Evolutionary conservation across 2,329 filamentous ascomycete species (phyloP).

Genomic region (Fusarium gaditjirri): DNA sequence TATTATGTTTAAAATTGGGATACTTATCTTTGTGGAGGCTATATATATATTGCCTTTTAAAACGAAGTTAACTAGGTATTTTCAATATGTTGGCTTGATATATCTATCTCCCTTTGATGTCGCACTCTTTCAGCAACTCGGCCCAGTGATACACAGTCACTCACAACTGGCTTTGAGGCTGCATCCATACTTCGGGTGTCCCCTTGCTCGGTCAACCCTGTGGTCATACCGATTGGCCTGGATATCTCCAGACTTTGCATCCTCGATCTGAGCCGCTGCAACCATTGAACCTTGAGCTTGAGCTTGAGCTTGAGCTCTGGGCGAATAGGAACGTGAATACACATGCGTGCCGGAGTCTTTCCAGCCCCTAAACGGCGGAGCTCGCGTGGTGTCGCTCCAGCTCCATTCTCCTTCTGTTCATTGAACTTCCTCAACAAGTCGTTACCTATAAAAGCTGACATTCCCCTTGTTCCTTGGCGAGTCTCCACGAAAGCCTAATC

Average conservation of each 20-base stretch:
- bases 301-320: not conserved
- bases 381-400: not conserved
- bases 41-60: no score
- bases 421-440: not conserved
- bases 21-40: no score
- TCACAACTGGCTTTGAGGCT: not conserved
- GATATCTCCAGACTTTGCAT: not conserved
- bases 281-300: constrained; percentile 1
- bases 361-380: not conserved
- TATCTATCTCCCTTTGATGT: no score
- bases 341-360: not conserved
- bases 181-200: not conserved
- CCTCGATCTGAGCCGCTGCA: not conserved
- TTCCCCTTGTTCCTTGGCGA: not conserved
- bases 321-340: not conserved
- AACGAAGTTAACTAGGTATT: no score
- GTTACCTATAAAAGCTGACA: not conserved
- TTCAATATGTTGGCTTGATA: no score
- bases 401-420: not conserved
- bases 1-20: no score
- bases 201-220: not conserved
- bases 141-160: no score
- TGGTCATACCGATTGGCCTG: not conserved
- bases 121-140: no score
- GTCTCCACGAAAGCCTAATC: not conserved